A percentile compares a stretch with the other conserved stretches of the same genome.
phyloP scores from a whole-genome alignment of 768 basidiomycete species.

The Exidia glandulosa region DNA sequence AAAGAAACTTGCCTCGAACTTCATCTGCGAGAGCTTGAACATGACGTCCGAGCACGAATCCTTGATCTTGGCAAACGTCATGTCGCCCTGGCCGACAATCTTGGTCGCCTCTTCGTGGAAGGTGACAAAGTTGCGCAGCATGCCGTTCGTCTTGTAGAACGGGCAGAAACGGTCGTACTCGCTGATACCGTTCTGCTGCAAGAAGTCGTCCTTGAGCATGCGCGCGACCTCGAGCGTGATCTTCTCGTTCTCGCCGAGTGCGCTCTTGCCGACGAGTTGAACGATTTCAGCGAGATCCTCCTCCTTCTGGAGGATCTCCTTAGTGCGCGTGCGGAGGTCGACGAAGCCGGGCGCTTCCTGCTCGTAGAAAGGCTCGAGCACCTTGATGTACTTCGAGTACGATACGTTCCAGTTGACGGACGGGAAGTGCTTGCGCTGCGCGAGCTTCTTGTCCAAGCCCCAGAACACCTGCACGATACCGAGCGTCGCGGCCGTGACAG shows the following conservation, averaged over 20 bases:
- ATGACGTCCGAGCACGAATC: conserved; percentile 79
- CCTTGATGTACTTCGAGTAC: conserved; percentile 96
- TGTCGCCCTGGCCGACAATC: conserved; percentile 71
- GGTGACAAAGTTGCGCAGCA: conserved; percentile 89
- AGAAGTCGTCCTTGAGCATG: conserved; percentile 94
- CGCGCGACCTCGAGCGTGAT: conserved; percentile 94
- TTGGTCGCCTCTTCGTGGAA: conserved; percentile 88
- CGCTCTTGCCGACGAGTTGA: conserved; percentile 98
- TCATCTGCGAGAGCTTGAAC: conserved; percentile 99
- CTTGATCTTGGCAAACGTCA: conserved; percentile 79
- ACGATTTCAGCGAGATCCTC: conserved; percentile 98
- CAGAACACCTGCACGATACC: conserved; percentile 99
- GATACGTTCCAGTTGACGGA: conserved; percentile 99
- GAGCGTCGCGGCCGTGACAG: conserved; percentile 93
- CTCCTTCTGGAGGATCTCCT: conserved; percentile 97
- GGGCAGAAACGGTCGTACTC: conserved; percentile 96
- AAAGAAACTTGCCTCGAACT: conserved; percentile 74
- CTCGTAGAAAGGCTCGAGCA: conserved; percentile 90
- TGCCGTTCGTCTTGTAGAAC: conserved; percentile 96
- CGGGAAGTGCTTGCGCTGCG: conserved; percentile 98
- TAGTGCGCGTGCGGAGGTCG: conserved; percentile 81
- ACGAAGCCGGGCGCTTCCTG: conserved; percentile 87
- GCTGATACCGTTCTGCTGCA: conserved; percentile 98
- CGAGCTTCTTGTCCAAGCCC: conserved; percentile 99
- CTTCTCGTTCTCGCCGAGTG: conserved; percentile 94